Percentiles rank a stretch among this genome's conserved stretches.
Conservation (phyloP, 2,329 filamentous ascomycete genomes). For the Aaosphaeria arxii region DNA sequence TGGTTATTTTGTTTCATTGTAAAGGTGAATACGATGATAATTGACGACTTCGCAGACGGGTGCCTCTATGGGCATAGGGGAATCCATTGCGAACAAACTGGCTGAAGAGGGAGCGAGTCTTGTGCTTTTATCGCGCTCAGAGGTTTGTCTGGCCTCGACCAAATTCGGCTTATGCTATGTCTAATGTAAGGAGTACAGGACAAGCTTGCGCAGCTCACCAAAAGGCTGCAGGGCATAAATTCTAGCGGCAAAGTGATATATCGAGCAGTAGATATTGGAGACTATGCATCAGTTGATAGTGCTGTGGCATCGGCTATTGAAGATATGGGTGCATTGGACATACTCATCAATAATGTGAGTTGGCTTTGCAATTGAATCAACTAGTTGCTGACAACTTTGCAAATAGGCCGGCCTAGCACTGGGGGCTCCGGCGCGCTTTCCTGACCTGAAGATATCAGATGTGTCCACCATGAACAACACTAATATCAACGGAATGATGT, state of each 20-base stretch:
- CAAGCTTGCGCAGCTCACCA: background rate
- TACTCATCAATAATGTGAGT: constrained; percentile 45
- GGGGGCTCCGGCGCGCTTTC: constrained; percentile 44
- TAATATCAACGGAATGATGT: constrained; percentile 50
- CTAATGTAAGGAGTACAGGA: background rate
- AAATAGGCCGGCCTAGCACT: constrained; percentile 42
- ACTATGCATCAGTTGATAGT: background rate
- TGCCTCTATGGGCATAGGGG: constrained; percentile 49
- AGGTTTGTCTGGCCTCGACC: too few species aligned
- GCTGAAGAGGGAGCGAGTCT: constrained; percentile 41
- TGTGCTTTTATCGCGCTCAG: constrained; percentile 32
- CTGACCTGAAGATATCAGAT: constrained; percentile 40
- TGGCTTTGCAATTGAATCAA: too few species aligned
- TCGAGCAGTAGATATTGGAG: background rate
- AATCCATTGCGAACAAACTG: constrained; percentile 41
- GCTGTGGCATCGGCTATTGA: background rate
- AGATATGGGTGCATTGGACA: constrained; percentile 37
- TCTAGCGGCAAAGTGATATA: background rate
- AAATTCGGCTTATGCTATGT: too few species aligned
- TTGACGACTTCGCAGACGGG: constrained; percentile 21
- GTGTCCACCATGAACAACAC: constrained; percentile 48
- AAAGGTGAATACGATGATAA: too few species aligned
- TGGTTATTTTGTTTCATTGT: too few species aligned
- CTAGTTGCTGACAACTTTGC: too few species aligned
- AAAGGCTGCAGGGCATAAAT: background rate